Percentiles rank a stretch among this genome's conserved stretches.
These are phyloP conservation scores for Candida koratica DNA, from an alignment of 805 yeast species.

Conservation along the genomic window DNA sequence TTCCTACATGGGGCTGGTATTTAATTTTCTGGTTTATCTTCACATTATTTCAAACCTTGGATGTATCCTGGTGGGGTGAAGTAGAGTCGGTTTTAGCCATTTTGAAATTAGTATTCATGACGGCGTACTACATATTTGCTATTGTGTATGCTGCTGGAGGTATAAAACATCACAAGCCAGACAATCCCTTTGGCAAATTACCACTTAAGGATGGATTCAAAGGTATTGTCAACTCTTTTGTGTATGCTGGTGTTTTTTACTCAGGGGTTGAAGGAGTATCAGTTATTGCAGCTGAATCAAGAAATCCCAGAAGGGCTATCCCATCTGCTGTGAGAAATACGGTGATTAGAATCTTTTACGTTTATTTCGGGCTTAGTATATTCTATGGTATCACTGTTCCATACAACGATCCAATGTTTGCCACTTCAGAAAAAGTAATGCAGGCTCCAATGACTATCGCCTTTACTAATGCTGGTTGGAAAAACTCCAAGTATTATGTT, in stretches of 20 bases:
- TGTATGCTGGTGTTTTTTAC: slow-evolving; percentile 39
- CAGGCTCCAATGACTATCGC: slow-evolving; percentile 40
- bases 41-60: slow-evolving; percentile 31
- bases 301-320: slow-evolving; percentile 30
- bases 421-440: slow-evolving; percentile 20
- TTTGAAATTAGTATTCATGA: slow-evolving; percentile 21
- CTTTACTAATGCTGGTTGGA: slow-evolving; percentile 30
- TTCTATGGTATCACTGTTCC: slow-evolving; percentile 33
- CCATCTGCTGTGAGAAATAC: slow-evolving; percentile 29
- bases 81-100: slow-evolving; percentile 25
- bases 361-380: slow-evolving; percentile 27
- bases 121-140: slow-evolving; percentile 20
- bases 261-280: slow-evolving; percentile 31
- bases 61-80: slow-evolving; percentile 35
- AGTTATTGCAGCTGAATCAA: slow-evolving; percentile 29
- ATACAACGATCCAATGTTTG: slow-evolving; percentile 24
- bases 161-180: slow-evolving; percentile 23
- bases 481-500: slow-evolving; percentile 31
- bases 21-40: slow-evolving; percentile 38
- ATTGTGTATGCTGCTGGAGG: slow-evolving; percentile 25
- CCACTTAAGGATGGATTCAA: slow-evolving; percentile 32
- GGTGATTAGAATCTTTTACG: slow-evolving; percentile 26
- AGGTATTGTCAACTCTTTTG: slow-evolving; percentile 41
- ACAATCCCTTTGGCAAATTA: slow-evolving; percentile 19
- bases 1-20: slow-evolving; percentile 45